Percentiles rank a stretch among this genome's conserved stretches.
Conservation (phyloP, 345 rosid genomes). For the Dovyalis caffra region DNA sequence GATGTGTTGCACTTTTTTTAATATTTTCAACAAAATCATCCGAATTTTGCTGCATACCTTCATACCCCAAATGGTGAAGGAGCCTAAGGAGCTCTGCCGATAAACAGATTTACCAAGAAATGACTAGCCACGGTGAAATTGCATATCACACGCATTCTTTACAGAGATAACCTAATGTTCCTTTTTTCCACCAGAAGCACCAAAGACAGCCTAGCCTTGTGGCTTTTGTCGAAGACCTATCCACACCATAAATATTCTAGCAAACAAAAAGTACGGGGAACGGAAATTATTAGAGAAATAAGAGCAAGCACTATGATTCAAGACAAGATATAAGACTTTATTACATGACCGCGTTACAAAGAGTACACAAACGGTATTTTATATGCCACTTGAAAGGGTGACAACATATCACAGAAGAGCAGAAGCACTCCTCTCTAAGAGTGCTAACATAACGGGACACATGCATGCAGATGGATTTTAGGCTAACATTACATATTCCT, state of each 20-base stretch:
- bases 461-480: neutral
- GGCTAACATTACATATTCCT: neutral
- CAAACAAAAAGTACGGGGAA: neutral
- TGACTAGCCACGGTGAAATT: neutral
- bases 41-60: too few relatives aligned
- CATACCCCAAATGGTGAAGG: neutral
- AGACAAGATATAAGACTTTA: slow-evolving; percentile 1
- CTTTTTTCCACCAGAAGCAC: neutral
- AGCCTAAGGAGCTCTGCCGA: neutral
- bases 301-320: neutral
- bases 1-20: neutral
- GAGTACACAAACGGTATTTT: slow-evolving; percentile 12
- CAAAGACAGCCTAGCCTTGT: neutral
- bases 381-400: slow-evolving; percentile 8
- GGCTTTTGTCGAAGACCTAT: neutral
- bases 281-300: neutral
- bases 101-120: neutral
- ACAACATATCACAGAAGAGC: slow-evolving; percentile 15
- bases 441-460: neutral
- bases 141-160: neutral
- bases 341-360: slow-evolving; percentile 7
- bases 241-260: neutral
- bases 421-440: slow-evolving; percentile 12
- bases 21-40: neutral
- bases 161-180: neutral